Percentiles rank a stretch among this genome's conserved stretches.
These are phyloP conservation scores for Cephaloascus fragrans DNA, from an alignment of 805 yeast species.

Conservation along the genomic window DNA sequence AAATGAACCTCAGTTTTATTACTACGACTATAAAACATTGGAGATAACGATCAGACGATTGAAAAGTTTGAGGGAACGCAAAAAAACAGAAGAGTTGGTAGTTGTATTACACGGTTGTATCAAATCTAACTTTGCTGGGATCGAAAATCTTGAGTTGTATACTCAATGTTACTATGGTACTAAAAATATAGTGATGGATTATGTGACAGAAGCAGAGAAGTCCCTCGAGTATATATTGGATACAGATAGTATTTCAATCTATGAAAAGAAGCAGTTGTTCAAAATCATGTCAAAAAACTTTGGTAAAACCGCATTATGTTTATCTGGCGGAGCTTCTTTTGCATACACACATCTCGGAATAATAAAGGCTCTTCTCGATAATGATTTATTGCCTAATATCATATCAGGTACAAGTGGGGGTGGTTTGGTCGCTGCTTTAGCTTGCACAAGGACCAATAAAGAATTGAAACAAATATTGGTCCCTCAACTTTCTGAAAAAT, in stretches of 20 bases:
- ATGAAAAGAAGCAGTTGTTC: conserved; percentile 42
- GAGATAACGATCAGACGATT: conserved; percentile 36
- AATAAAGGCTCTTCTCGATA: conserved; percentile 59
- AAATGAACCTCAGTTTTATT: conserved; percentile 46
- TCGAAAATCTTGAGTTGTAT: conserved; percentile 60
- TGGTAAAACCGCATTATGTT: conserved; percentile 63
- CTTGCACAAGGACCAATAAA: conserved; percentile 59
- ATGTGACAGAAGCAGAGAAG: conserved; percentile 40
- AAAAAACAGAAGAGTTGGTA: conserved; percentile 36
- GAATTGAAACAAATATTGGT: conserved; percentile 47
- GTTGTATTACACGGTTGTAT: conserved; percentile 55
- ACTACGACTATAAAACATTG: conserved; percentile 59
- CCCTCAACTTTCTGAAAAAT: conserved; percentile 52
- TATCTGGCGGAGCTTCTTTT: conserved; percentile 76
- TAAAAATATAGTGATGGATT: conserved; percentile 45
- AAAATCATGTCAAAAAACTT: conserved; percentile 49
- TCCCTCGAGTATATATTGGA: conserved; percentile 34
- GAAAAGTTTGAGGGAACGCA: conserved; percentile 17
- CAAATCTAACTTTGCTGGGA: conserved; percentile 70
- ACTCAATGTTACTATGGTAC: conserved; percentile 74
- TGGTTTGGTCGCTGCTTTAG: conserved; percentile 64
- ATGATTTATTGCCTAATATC: conserved; percentile 55
- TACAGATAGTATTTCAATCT: conserved; percentile 23
- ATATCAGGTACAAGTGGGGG: conserved; percentile 80
- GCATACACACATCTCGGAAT: conserved; percentile 74